Conservation (phyloP, 164 flowering plant genomes). For the Aristolochia californica region DNA sequence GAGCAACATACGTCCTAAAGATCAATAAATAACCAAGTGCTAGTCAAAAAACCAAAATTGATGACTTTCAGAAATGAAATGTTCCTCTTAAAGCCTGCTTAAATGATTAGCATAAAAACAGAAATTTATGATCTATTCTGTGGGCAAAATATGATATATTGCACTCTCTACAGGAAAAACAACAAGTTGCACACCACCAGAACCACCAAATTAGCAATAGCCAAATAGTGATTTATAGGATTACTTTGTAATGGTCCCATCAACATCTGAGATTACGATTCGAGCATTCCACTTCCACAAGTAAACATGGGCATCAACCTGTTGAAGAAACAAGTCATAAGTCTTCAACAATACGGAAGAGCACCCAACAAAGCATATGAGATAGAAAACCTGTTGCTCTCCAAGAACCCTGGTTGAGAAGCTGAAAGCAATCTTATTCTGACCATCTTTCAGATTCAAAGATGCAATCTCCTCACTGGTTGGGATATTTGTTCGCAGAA, state of each 20-base stretch:
- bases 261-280: conserved; percentile 97
- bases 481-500: conserved; percentile 66
- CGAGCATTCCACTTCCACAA: conserved; percentile 93
- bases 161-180: no score
- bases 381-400: conserved; percentile 49
- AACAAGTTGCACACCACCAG: no score
- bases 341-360: background rate
- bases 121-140: no score
- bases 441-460: conserved; percentile 90
- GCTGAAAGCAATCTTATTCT: conserved; percentile 73
- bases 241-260: conserved; percentile 97
- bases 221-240: background rate
- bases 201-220: no score
- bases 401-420: conserved; percentile 86
- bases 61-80: no score
- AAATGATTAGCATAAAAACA: no score
- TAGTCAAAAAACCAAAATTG: no score
- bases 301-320: conserved; percentile 97
- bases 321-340: conserved; percentile 19
- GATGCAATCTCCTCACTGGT: conserved; percentile 85
- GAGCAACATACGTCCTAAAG: no score
- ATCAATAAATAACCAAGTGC: no score
- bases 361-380: background rate
- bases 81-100: no score
- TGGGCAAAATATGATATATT: no score